Evolutionary conservation across 2,329 filamentous ascomycete species (phyloP), one percentile per base, ranked within the genome.

Genomic region (Monilinia laxa): DNA sequence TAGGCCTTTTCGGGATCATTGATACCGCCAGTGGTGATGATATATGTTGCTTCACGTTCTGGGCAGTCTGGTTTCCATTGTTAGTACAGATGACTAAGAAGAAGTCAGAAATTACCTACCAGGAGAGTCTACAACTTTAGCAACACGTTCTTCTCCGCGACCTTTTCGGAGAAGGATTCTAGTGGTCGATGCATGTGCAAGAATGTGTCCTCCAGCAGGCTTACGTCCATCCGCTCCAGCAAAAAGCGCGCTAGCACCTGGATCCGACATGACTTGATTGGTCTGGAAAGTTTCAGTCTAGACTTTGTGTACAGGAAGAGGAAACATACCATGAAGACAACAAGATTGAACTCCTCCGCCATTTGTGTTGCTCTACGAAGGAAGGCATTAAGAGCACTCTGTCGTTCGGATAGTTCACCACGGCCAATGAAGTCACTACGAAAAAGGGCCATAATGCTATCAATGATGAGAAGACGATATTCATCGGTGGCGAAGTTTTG

Each of bases 241-340:
- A 74, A 90, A 90, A 14, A 90, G 80, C 56, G 87, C 85, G 75
- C 82, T 89, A 14, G 87, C 88, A 68, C 88, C 87, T 18, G 88
- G 88, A 71, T 90, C 88, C 67, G 85, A 88, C 78, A 90, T 87
- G 47, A 90, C 88, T 78, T 90, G 88, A 70, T 90, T 90, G 64
- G 88, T 90, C 85, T 85, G 38, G 6, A 53, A 23, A 35, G 2
- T 38, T 38, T 69, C 20, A 68, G 54, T 20, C n/a, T 20, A 14
- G 7, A 38, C 47, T 45, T 16, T 35, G 51, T 28, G 23, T 31
- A 18, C 51, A 28, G 23, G 51, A 45, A 45, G 42, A 20, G 14
- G 16, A 54, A 51, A 49, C 74, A 69, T 75, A 85, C 84, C 83
- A 88, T 85, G 67, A 88, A 78, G 60, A 87, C 85, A 59, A 84